These are phyloP conservation scores for Pulveroboletus ravenelii DNA, from an alignment of 768 basidiomycete species.

Conservation along the genomic window DNA sequence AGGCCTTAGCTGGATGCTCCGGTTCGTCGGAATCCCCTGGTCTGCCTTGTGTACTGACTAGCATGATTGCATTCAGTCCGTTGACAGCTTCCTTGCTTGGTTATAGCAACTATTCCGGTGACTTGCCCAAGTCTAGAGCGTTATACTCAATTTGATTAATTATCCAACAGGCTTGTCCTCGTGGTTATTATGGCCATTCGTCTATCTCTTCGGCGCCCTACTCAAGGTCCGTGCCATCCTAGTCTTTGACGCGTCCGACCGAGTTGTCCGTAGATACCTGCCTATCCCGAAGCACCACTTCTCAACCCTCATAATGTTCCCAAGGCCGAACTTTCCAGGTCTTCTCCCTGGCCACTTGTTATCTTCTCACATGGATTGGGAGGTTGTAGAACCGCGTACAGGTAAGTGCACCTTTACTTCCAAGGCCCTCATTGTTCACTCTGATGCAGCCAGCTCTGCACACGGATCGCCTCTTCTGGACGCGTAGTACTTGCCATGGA, in stretches of 20 bases:
- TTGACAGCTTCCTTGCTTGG: conserved; percentile 43
- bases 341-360: conserved; percentile 65
- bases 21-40: conserved; percentile 34
- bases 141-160: neutral
- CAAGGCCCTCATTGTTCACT: neutral
- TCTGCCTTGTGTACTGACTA: conserved; percentile 1
- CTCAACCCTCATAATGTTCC: conserved; percentile 26
- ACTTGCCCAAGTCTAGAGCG: conserved; percentile 1
- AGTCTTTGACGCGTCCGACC: neutral
- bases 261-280: conserved; percentile 44
- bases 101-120: conserved; percentile 47
- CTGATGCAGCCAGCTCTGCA: conserved; percentile 57
- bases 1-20: conserved; percentile 53
- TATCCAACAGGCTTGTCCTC: conserved; percentile 20
- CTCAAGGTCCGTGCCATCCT: conserved; percentile 39
- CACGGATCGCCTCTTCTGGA: conserved; percentile 69
- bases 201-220: conserved; percentile 47
- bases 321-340: conserved; percentile 2
- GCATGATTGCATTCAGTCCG: conserved; percentile 28
- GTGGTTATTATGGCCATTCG: conserved; percentile 38
- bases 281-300: conserved; percentile 51
- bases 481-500: conserved; percentile 79
- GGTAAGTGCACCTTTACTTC: conserved; percentile 29
- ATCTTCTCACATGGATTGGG: conserved; percentile 85
- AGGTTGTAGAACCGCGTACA: conserved; percentile 69